A percentile compares a stretch with the other conserved stretches of the same genome.
These are phyloP conservation scores for Geosmithia putterillii DNA, from an alignment of 2,329 filamentous ascomycete species.

Conservation along the genomic window DNA sequence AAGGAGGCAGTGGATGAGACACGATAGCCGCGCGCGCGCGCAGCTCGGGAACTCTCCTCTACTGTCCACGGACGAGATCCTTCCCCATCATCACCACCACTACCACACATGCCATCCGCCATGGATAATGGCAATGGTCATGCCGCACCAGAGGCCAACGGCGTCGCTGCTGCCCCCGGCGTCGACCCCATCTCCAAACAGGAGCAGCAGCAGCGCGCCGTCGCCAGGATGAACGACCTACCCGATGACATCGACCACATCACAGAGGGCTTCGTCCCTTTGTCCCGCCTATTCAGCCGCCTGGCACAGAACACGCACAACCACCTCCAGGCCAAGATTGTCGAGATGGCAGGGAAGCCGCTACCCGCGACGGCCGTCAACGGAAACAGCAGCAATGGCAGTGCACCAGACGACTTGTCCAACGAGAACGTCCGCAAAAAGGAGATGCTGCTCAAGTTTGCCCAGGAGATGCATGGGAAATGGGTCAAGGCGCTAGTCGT, in stretches of 20 bases:
- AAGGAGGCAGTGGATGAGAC: background rate
- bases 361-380: slow-evolving; percentile 38
- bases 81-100: no score
- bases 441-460: slow-evolving; percentile 59
- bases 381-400: slow-evolving; percentile 26
- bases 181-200: slow-evolving; percentile 11
- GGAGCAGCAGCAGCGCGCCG: slow-evolving; percentile 7
- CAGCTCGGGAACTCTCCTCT: no score
- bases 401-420: slow-evolving; percentile 38
- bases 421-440: slow-evolving; percentile 66
- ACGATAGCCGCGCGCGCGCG: no score
- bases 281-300: slow-evolving; percentile 63
- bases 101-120: background rate
- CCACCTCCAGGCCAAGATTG: slow-evolving; percentile 57
- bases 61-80: no score
- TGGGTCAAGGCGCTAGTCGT: slow-evolving; percentile 92
- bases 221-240: slow-evolving; percentile 39
- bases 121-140: background rate
- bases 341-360: slow-evolving; percentile 57
- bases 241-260: slow-evolving; percentile 59
- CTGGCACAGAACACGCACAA: slow-evolving; percentile 77
- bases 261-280: slow-evolving; percentile 61
- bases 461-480: slow-evolving; percentile 66
- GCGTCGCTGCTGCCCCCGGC: slow-evolving; percentile 4
- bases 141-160: slow-evolving; percentile 16